Base-by-base conservation (phyloP, 139 green algal genomes). In the Picochlorum sp. region DNA sequence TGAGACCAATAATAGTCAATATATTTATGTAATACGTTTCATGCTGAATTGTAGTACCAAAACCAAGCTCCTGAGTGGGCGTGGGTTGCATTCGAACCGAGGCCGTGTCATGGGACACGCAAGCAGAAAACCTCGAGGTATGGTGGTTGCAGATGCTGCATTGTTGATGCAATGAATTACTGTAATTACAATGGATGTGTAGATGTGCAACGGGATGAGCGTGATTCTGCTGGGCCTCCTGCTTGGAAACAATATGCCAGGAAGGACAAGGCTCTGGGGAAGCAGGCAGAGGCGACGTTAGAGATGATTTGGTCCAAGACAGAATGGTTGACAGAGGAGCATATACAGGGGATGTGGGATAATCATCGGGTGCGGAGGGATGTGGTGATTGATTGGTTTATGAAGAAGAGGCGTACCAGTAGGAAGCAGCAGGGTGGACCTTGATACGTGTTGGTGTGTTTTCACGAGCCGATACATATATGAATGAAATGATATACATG, bases 211-310 rank as follows among this genome's bases (percentile, higher is more conserved):
- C 13, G 23, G 21, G 23, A 34, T 59, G 21, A 34, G 6, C 13
- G 21, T 28, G 21, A 21, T 26, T 18, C 18, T 52, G 28, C n/a
- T 52, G 44, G 58, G 20, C 20, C 57, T 50, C 58, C 58, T 15
- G n/a, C 58, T 26, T 65, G 58, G 58, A 65, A 65, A 52, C 58
- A 23, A 11, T 65, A 57, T 65, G 13, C 34, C 7, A 11, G 13
- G 14, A 65, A 65, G 51, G n/a, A 30, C 18, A 66, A 66, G n/a
- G 15, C 15, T 44, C 14, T 66, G n/a, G 60, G 60, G 10, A 56
- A 57, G n/a, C 60, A 66, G 41, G 60, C 60, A 66, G 60, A 66
- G 24, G 60, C 60, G 15, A 66, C 60, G 41, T 45, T 66, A 21
- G 60, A 66, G 34, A 38, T 31, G n/a, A 54, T 66, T n/a, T 66